Base-by-base conservation (phyloP, 1,284 basidiomycete genomes). In the Cryptococcus sp. region DNA sequence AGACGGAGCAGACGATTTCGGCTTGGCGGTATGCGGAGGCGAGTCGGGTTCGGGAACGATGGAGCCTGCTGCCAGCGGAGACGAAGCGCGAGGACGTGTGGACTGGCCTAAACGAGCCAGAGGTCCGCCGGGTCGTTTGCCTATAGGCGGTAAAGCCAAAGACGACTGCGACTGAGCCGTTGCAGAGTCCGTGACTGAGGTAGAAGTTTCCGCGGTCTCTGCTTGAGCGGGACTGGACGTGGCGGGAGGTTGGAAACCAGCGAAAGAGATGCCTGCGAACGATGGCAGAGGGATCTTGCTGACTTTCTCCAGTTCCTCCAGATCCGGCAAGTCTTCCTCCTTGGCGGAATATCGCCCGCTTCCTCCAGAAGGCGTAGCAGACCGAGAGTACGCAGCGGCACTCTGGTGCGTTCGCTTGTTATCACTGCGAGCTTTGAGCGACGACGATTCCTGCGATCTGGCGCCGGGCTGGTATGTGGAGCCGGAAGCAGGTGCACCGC, bases 311-410 rank as follows among this genome's bases (percentile, higher is more conserved):
- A 78, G 64, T 54, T 76, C 75, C 22, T 73, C 74, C 74, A 74
- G 72, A 41, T 69, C 64, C 3, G 75, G 75, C 48, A 78, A 59
- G 62, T 78, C 77, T 59, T 78, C 77, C 27, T 78, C 77, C 23
- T 66, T 68, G 6, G 77, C 77, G 0, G 77, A 78, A 60, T 70
- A 77, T 27, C 76, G 64, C 23, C 76, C 76, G 3, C 64, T 56
- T 10, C 57, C 61, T 2, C 42, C 50, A 11, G 52, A 51, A 13
- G 75, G 72, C 19, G 70, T 68, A 6, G 67, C 69, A 1, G 71
- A 71, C 42, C 74, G 65, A 22, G 72, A 74, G 22, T 69, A 73
- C 49, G 57, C 68, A 6, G 74, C 73, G 0, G 75, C 70, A 15
- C 72, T 70, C n/a, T 61, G 61, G 65, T 78, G 77, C 23, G 68